Evolutionary conservation across 148 eudicot genomes (phyloP).

Genomic region (Amaranthus hypochondriacus): DNA sequence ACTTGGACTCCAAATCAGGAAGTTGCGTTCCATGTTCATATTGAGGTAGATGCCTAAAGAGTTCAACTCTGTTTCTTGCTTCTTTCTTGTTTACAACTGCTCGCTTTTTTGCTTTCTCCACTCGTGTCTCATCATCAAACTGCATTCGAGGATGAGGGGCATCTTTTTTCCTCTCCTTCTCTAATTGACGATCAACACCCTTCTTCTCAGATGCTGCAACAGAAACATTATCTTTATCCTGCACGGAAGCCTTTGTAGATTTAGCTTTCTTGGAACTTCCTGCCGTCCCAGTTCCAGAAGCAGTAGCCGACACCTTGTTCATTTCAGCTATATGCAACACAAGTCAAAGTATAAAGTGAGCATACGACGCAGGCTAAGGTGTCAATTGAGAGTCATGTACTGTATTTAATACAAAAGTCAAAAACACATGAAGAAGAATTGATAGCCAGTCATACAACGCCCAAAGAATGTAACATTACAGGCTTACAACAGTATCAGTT

Average conservation of each 20-base stretch:
- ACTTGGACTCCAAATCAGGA: slow-evolving; percentile 77
- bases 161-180: slow-evolving; percentile 98
- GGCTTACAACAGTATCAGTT: too few relatives aligned
- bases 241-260: slow-evolving; percentile 46
- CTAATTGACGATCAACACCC: slow-evolving; percentile 62
- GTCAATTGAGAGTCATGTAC: background rate
- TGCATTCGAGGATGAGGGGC: slow-evolving; percentile 97
- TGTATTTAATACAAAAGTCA: too few relatives aligned
- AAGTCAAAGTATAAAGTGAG: slow-evolving; percentile 3
- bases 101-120: slow-evolving; percentile 94
- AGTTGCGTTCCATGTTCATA: slow-evolving; percentile 93
- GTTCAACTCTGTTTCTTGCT: slow-evolving; percentile 84
- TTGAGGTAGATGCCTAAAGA: slow-evolving; percentile 89
- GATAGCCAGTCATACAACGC: background rate
- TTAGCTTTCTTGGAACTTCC: slow-evolving; percentile 51
- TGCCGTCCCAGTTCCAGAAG: slow-evolving; percentile 32
- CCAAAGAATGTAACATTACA: too few relatives aligned
- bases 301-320: too few relatives aligned
- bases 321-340: slow-evolving; percentile 28
- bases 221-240: slow-evolving; percentile 56
- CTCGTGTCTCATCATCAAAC: slow-evolving; percentile 83
- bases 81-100: slow-evolving; percentile 88
- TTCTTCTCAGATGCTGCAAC: slow-evolving; percentile 75
- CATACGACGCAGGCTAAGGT: background rate
- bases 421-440: background rate